phyloP scores from a whole-genome alignment of 2,329 filamentous ascomycete genomes.

The Raffaelea ambrosiae region DNA sequence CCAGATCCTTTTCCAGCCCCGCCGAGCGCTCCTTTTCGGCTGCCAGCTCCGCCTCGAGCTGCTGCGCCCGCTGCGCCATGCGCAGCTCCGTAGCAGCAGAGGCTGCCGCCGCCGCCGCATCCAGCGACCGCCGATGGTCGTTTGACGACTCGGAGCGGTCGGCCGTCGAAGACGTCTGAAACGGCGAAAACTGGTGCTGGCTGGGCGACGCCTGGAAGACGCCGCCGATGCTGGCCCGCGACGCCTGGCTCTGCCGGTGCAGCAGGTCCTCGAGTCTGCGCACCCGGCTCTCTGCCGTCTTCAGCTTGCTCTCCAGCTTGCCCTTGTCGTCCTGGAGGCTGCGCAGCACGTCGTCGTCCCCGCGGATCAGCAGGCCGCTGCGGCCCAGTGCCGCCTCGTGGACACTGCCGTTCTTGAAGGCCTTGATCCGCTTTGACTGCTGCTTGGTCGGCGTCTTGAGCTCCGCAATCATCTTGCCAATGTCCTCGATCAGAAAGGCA shows the following conservation, averaged over 20 bases:
- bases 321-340: conserved; percentile 77
- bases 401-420: conserved; percentile 93
- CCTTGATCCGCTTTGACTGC: conserved; percentile 77
- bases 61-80: conserved; percentile 37
- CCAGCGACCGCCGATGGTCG: no score
- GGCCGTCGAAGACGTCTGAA: conserved; percentile 14
- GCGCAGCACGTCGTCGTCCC: conserved; percentile 73
- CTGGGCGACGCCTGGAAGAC: conserved; percentile 35
- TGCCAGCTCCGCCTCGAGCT: conserved; percentile 71
- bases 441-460: conserved; percentile 76
- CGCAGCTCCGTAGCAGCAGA: conserved; percentile 25
- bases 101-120: not conserved
- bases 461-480: conserved; percentile 69
- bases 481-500: conserved; percentile 57
- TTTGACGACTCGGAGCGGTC: no score
- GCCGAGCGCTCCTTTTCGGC: conserved; percentile 61
- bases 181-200: conserved; percentile 19
- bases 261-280: conserved; percentile 85
- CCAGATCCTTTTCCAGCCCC: conserved; percentile 61
- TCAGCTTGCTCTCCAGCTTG: conserved; percentile 64
- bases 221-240: conserved; percentile 43
- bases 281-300: conserved; percentile 81
- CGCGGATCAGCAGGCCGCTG: conserved; percentile 74
- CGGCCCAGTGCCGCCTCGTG: conserved; percentile 85
- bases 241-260: conserved; percentile 66